phyloP scores from a whole-genome alignment of 306 rosid species.

The Betula pendula region DNA sequence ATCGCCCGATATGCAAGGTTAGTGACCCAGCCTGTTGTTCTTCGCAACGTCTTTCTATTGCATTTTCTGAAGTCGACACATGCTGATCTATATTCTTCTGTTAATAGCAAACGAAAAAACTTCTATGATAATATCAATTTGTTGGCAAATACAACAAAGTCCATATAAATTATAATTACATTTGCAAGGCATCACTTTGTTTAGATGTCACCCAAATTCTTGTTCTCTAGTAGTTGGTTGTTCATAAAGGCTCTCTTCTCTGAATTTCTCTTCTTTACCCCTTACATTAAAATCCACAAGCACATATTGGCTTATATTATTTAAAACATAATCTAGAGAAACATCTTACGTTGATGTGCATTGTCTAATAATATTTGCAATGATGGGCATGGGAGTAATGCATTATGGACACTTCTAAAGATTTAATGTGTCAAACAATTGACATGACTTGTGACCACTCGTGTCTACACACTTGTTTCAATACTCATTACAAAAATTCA shows the following conservation, averaged over 20 bases:
- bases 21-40: slow-evolving; percentile 8
- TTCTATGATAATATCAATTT: background rate
- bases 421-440: background rate
- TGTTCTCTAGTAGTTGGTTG: slow-evolving; percentile 4
- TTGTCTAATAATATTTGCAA: background rate
- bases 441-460: background rate
- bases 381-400: background rate
- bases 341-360: background rate
- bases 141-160: background rate
- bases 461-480: background rate
- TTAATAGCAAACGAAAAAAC: background rate
- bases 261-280: background rate
- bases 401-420: background rate
- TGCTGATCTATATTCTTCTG: background rate
- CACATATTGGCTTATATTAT: background rate
- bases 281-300: background rate
- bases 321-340: background rate
- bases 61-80: slow-evolving; percentile 10
- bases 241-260: background rate
- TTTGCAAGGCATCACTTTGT: background rate
- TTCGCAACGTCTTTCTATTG: background rate
- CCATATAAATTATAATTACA: background rate
- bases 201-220: background rate
- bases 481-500: background rate
- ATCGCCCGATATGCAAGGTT: slow-evolving; percentile 95